Base-by-base conservation (phyloP, 768 basidiomycete species). In the Gautieria morchelliformis region DNA sequence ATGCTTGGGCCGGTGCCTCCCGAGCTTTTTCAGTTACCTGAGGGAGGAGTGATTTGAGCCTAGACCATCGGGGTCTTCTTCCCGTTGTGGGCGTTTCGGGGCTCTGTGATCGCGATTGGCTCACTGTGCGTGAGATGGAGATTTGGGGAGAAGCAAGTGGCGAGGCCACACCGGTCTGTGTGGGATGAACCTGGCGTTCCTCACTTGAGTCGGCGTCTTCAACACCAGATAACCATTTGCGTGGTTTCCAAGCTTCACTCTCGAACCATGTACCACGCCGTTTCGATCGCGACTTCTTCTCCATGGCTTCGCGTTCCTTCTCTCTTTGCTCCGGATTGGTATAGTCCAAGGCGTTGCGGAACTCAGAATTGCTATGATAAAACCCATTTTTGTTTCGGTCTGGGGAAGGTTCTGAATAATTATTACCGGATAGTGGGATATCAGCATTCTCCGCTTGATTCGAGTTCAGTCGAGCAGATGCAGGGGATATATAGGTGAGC, bases 11-110 rank as follows among this genome's bases (percentile, higher is more conserved):
- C 14, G 44, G 58, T 33, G 20, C 47, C 6, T 17, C 41, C 5
- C 9, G 48, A 8, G 19, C 20, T 15, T 47, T 32, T 7, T 62
- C 63, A 40, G 71, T 73, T 52, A 86, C 70, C 30, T 77, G 74
- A 14, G 88, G 85, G 14, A 91, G 64, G 35, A 89, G 70, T 11
- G 84, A 80, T 35, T 83, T 83, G 30, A 91, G 67, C 51, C 79
- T 78, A 41, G 73, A 70, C 89, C 89, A 91, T 60, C 74, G 81
- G 3, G 63, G 67, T 22, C 71, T 74, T 11, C 48, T 30, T 11
- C 48, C 40, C 24, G 14, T 19, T 19, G 17, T 19, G 14, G 30
- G 70, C 62, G 53, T 15, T 35, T 45, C 46, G 7, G 53, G 53
- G 15, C 48, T 49, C 3, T 49, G 48, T 11, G 32, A 32, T 12